Evolutionary conservation across 2,329 filamentous ascomycete species (phyloP).

Genomic region (Lachnellula arida): DNA sequence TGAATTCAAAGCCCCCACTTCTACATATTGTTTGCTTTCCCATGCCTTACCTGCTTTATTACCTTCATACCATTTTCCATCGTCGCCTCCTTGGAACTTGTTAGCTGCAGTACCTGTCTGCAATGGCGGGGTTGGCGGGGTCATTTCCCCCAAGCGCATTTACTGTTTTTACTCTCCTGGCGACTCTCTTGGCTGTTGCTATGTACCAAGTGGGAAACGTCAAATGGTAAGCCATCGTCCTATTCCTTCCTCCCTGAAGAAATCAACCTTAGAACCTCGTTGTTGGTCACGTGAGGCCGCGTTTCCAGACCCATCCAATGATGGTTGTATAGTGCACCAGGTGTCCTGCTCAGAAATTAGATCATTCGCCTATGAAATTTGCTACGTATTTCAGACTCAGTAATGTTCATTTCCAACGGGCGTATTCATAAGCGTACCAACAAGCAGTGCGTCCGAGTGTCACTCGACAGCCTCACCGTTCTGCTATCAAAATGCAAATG

Average conservation of each 20-base stretch:
- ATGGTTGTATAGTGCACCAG: no score
- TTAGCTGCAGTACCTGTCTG: not conserved
- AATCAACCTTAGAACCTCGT: not conserved
- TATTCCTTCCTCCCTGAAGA: not conserved
- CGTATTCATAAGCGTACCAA: no score
- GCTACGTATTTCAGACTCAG: no score
- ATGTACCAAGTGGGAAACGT: conserved; percentile 16
- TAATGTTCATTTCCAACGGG: no score
- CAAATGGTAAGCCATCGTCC: conserved; percentile 19
- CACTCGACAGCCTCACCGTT: no score
- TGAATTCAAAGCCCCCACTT: conserved; percentile 2
- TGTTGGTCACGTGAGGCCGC: no score
- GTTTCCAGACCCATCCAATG: no score
- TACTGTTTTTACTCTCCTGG: conserved; percentile 7
- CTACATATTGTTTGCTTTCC: not conserved
- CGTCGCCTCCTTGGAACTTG: not conserved
- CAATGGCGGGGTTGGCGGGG: conserved; percentile 15
- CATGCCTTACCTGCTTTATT: not conserved
- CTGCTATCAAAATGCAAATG: no score
- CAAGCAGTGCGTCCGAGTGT: no score
- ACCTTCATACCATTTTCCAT: not conserved
- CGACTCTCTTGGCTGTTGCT: conserved; percentile 16
- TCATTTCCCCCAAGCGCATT: conserved; percentile 3
- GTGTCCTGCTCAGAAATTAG: no score
- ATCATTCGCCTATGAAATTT: no score